Conservation (phyloP, 1,139 yeast species). For the Geotrichum bryndzae region DNA sequence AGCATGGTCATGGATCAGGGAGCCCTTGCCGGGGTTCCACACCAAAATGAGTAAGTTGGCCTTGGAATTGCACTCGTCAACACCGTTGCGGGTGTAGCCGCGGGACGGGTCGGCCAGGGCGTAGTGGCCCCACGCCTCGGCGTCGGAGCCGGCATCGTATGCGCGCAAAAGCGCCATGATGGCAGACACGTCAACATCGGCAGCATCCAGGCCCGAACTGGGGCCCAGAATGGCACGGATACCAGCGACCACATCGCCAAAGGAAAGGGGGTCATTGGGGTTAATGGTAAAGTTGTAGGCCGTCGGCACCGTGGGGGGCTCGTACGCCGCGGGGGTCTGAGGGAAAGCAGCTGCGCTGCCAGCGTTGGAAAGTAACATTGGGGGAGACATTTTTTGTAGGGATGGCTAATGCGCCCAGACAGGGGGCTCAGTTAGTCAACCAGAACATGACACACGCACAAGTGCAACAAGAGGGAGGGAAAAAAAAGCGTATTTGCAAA, state of each 20-base stretch:
- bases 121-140: conserved; percentile 53
- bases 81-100: conserved; percentile 51
- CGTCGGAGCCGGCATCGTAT: conserved; percentile 41
- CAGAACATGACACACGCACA: neutral
- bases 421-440: neutral
- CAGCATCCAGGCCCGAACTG: conserved; percentile 38
- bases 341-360: neutral
- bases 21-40: conserved; percentile 65
- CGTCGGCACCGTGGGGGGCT: neutral
- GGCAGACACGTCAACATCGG: conserved; percentile 50
- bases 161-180: conserved; percentile 45
- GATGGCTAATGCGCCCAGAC: neutral
- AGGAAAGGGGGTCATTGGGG: conserved; percentile 14
- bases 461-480: neutral
- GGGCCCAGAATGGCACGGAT: conserved; percentile 36
- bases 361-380: neutral
- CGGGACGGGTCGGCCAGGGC: conserved; percentile 51
- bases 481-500: neutral
- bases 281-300: neutral
- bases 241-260: conserved; percentile 33
- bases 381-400: neutral
- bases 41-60: conserved; percentile 64
- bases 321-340: neutral
- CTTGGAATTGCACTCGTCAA: conserved; percentile 59
- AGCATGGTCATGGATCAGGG: conserved; percentile 73